Conservation (phyloP, 176 grass and related monocot species). For the Areca catechu region DNA sequence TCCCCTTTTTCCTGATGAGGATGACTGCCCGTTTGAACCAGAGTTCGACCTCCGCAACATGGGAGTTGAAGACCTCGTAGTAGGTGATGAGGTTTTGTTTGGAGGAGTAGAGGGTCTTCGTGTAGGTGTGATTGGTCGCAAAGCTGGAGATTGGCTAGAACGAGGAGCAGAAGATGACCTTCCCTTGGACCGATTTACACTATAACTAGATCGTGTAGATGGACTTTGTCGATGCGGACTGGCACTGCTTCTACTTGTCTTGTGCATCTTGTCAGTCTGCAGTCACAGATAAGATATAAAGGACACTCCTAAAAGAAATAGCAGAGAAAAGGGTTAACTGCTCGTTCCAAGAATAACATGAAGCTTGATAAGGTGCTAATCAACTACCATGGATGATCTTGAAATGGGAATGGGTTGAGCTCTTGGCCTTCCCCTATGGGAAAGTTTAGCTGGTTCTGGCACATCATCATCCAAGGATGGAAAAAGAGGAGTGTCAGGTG, state of each 20-base stretch:
- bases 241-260: conserved; percentile 69
- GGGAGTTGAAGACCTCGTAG: conserved; percentile 66
- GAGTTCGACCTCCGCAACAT: conserved; percentile 58
- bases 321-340: no score
- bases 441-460: conserved; percentile 10
- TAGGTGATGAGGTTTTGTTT: conserved; percentile 42
- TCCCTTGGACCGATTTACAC: conserved; percentile 31
- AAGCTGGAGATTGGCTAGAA: conserved; percentile 44
- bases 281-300: conserved; percentile 7
- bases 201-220: conserved; percentile 43
- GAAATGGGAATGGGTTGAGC: conserved; percentile 54
- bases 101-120: conserved; percentile 57
- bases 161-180: conserved; percentile 64
- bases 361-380: conserved; percentile 8
- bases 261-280: conserved; percentile 57
- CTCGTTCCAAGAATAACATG: conserved; percentile 12
- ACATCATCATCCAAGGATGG: conserved; percentile 70
- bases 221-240: conserved; percentile 71
- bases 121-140: conserved; percentile 33
- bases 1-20: conserved; percentile 41
- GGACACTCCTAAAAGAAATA: not conserved
- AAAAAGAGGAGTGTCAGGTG: conserved; percentile 89
- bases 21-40: conserved; percentile 36
- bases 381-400: conserved; percentile 55
- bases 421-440: conserved; percentile 60